Evolutionary conservation across 805 yeast species (phyloP), one percentile per base, ranked within the genome.

Genomic region (Candida namnaoensis): DNA sequence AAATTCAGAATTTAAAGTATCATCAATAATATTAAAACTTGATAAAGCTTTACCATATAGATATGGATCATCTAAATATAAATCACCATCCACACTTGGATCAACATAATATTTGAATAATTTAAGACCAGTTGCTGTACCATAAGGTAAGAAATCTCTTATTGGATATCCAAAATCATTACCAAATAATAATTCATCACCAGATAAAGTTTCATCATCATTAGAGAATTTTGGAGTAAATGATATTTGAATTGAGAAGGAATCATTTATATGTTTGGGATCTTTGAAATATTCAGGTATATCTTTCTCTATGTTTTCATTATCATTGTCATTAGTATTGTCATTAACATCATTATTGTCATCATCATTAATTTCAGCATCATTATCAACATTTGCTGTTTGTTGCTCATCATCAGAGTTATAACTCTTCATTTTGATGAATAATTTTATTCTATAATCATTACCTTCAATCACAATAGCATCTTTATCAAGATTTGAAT

Each of bases 131-230:
- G 75, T 57, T 5, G 76, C 65, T 27, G 68, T 64, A 5, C 78
- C 77, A 54, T 65, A 65, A 3, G 88, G 88, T 10, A 82, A 66
- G 41, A 66, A 66, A 38, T 78, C 78, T 30, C 69, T 61, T 30
- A 82, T 71, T 0, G 85, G 80, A n/a, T 64, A 54, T 9, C 70
- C 74, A 53, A 79, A 78, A 51, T 82, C 88, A 53, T 82, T 82
- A 1, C 88, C 88, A 61, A 77, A 81, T n/a, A 76, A 44, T 35
- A 82, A 58, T n/a, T 69, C 67, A 35, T 72, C 65, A 3, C 83
- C 85, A 15, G 50, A 52, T n/a, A 79, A 59, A 19, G 62, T 64
- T 5, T 44, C 42, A 10, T 51, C 47, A 4, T 38, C 42, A 38
- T 33, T 37, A 28, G 40, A 41, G 10, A 41, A 42, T 26, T 52